Conservation (phyloP, 169 alveolate genomes). For the Eimeria falciformis region DNA sequence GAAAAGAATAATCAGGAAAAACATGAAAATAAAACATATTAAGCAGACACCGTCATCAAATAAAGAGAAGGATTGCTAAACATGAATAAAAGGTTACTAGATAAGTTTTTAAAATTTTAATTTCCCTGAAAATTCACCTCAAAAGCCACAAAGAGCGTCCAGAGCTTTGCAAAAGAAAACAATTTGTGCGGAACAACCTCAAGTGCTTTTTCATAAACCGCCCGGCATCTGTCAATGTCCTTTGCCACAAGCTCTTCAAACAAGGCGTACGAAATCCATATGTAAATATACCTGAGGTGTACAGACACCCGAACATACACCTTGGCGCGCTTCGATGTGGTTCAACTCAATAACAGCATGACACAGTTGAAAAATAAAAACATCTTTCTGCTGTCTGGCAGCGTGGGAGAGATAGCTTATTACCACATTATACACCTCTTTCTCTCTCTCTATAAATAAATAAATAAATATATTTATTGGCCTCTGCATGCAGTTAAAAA, state of each 20-base stretch:
- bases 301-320: background rate
- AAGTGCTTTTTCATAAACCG: slow-evolving; percentile 92
- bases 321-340: background rate
- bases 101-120: no score
- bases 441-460: no score
- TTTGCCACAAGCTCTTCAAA: slow-evolving; percentile 94
- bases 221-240: slow-evolving; percentile 89
- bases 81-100: no score
- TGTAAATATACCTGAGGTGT: slow-evolving; percentile 90
- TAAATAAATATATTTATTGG: no score
- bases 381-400: background rate
- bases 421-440: no score
- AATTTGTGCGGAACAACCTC: slow-evolving; percentile 92
- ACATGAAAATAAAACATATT: no score
- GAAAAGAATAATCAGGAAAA: no score
- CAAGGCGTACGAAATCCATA: slow-evolving; percentile 96
- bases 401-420: no score
- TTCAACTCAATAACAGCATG: background rate
- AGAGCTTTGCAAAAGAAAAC: slow-evolving; percentile 94
- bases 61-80: no score
- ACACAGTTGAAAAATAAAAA: background rate
- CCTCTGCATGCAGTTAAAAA: no score
- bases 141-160: slow-evolving; percentile 93
- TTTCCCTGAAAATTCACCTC: no score
- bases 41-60: no score